Evolutionary conservation across 2,329 filamentous ascomycete genomes (phyloP), one percentile per base, ranked within the genome.

Genomic region (Phialocephala subalpina): DNA sequence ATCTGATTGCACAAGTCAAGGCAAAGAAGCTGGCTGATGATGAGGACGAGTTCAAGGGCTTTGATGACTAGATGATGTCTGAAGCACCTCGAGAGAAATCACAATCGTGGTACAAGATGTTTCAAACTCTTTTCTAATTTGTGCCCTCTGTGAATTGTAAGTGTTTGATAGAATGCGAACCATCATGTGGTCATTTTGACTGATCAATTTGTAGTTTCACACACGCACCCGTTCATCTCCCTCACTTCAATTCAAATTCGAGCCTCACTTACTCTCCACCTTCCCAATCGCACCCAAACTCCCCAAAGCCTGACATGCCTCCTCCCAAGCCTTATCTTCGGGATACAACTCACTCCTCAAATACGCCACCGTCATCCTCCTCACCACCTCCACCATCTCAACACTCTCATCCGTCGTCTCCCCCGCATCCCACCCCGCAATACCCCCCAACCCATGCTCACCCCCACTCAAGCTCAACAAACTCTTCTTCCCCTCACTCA

Each of bases 1-100:
- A 83, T 12, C 81, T 94, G 81, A 83, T 94, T 58, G 82, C 83
- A 27, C 80, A 89, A 74, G 84, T 94, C n/a, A 83, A 89, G 72
- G 80, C 77, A 74, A 84, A 83, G 72, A 77, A 74, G 59, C 75
- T 76, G 3, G 77, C 79, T 62, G 76, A 77, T 49, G 75, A 74
- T 53, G 78, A 76, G 42, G 75, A 74, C 45, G 75, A 72, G 58
- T 78, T 77, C 67, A 58, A 76, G 61, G 77, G 77, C 11, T 77
- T 78, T 72, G 75, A 74, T 57, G 45, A 49, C 20, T 49, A 25
- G 11, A 22, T 49, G n/a, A n/a, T 33, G 60, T 58, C 20, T 40
- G 33, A 49, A 11, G n/a, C 5, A 33, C 29, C 9, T 33, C 29
- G n/a, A n/a, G n/a, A n/a, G n/a, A n/a, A n/a, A n/a, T n/a, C n/a